Percentiles rank a stretch among this genome's conserved stretches.
Evolutionary conservation across 1,284 basidiomycete genomes (phyloP).

Genomic region (Salmacisia buchloeana): DNA sequence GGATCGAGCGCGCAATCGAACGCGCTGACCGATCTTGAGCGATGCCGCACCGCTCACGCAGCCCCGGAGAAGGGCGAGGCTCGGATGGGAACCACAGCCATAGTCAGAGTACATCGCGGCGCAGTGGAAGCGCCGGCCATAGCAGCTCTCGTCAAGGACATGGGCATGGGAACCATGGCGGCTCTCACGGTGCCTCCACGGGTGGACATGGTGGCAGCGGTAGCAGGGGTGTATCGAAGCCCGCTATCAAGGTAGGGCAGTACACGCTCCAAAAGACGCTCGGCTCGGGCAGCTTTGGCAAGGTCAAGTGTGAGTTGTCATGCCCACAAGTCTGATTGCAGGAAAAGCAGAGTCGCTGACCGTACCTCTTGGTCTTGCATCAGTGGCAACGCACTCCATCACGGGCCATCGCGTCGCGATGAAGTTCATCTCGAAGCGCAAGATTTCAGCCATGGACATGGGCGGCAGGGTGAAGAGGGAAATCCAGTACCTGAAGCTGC

Average conservation of each 20-base stretch:
- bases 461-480: constrained; percentile 74
- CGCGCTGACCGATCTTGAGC: too few species aligned
- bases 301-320: constrained; percentile 79
- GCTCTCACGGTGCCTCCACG: too few species aligned
- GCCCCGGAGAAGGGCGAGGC: too few species aligned
- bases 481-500: constrained; percentile 48
- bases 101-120: too few species aligned
- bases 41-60: too few species aligned
- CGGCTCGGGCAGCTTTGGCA: constrained; percentile 81
- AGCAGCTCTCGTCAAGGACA: too few species aligned
- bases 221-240: not conserved
- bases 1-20: too few species aligned
- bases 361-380: not conserved
- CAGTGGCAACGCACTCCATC: constrained; percentile 87
- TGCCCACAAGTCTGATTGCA: not conserved
- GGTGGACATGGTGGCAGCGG: not conserved
- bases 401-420: constrained; percentile 94
- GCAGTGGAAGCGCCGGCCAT: too few species aligned
- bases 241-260: constrained; percentile 27
- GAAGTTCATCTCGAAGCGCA: constrained; percentile 93
- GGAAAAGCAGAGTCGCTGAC: not conserved
- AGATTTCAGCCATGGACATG: constrained; percentile 76
- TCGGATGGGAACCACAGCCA: too few species aligned
- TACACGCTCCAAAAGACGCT: constrained; percentile 53
- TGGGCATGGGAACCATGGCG: too few species aligned